Conservation (phyloP, 768 basidiomycete species). For the Chiua virens region DNA sequence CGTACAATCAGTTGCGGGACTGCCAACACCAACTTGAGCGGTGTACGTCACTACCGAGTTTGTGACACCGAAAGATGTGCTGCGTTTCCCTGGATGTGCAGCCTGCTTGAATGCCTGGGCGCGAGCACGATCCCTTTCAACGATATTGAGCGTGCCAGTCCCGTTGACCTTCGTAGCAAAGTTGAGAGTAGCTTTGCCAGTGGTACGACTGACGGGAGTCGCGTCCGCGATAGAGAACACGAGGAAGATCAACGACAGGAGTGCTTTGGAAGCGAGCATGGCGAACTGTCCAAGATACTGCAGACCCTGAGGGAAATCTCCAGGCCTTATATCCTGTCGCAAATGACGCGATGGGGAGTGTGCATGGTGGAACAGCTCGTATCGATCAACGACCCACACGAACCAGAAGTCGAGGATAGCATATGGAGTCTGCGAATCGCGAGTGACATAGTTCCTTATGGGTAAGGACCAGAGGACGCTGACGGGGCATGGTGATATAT, state of each 20-base stretch:
- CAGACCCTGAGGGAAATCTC: too few species aligned
- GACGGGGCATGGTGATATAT: too few species aligned
- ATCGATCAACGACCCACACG: too few species aligned
- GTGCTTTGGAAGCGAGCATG: conserved; percentile 8
- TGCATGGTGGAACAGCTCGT: too few species aligned
- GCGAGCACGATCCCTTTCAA: not conserved
- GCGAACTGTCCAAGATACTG: not conserved
- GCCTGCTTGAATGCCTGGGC: conserved; percentile 1
- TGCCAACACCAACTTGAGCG: conserved; percentile 25
- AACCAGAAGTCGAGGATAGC: too few species aligned
- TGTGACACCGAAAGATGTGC: conserved; percentile 9
- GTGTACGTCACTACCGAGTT: conserved; percentile 28
- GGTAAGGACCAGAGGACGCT: too few species aligned
- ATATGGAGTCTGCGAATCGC: too few species aligned
- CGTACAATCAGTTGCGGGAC: conserved; percentile 25
- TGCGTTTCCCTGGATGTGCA: conserved; percentile 2
- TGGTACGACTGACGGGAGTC: not conserved
- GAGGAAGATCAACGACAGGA: conserved; percentile 10
- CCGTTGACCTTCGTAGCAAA: conserved; percentile 9
- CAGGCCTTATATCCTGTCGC: too few species aligned
- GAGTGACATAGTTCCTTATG: too few species aligned
- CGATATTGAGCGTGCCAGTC: conserved; percentile 6
- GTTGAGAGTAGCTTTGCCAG: conserved; percentile 9
- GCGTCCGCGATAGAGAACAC: conserved; percentile 7
- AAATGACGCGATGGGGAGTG: too few species aligned